phyloP scores from a whole-genome alignment of 352 stramenopile species.

The Phytophthora macrochlamydospora region DNA sequence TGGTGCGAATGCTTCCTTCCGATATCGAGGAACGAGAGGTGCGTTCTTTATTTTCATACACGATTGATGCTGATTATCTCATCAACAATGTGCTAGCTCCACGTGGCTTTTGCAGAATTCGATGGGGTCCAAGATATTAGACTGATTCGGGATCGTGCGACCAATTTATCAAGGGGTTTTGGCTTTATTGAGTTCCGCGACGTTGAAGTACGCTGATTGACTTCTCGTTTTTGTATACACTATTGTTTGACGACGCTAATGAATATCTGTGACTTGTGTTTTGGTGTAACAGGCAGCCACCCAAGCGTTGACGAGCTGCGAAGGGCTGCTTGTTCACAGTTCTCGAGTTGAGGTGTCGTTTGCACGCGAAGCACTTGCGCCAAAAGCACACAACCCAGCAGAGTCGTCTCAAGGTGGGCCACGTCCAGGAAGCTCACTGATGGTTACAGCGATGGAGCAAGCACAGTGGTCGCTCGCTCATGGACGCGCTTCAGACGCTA shows the following conservation, averaged over 20 bases:
- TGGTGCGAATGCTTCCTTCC: conserved; percentile 70
- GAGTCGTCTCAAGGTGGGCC: conserved; percentile 10
- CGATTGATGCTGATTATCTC: neutral
- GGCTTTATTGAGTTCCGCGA: conserved; percentile 81
- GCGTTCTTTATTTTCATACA: conserved; percentile 8
- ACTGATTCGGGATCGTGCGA: conserved; percentile 72
- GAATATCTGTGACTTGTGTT: conserved; percentile 1
- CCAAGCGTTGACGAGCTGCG: conserved; percentile 35
- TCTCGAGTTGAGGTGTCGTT: conserved; percentile 60
- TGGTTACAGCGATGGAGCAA: conserved; percentile 72
- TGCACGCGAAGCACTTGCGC: conserved; percentile 50
- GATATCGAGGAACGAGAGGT: conserved; percentile 83
- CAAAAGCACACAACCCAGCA: conserved; percentile 16
- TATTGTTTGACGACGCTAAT: conserved; percentile 5
- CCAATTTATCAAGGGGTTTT: conserved; percentile 73
- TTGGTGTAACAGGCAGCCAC: conserved; percentile 32
- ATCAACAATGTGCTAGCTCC: conserved; percentile 48
- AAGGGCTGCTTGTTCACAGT: conserved; percentile 42
- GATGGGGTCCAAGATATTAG: conserved; percentile 73
- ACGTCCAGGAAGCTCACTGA: conserved; percentile 48
- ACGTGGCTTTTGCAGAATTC: conserved; percentile 70
- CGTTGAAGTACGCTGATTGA: conserved; percentile 48
- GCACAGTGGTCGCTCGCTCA: conserved; percentile 84
- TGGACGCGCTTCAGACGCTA: conserved; percentile 37
- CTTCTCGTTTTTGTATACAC: neutral